Base-by-base conservation (phyloP, 108 stramenopile species). In the Skeletonema marinoi region DNA sequence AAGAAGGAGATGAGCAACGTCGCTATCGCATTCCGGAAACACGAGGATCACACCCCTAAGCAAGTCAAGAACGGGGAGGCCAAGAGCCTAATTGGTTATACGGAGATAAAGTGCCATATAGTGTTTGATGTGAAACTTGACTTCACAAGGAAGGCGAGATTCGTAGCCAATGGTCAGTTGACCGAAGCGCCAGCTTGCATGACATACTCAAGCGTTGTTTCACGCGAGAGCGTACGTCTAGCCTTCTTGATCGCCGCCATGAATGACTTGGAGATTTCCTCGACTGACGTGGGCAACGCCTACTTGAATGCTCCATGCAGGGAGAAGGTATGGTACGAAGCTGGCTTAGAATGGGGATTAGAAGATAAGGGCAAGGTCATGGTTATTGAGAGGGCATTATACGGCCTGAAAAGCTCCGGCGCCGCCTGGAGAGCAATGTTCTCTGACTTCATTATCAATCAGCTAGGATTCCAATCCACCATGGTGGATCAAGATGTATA, bases 131-230 rank as follows among this genome's bases (percentile, higher is more conserved):
- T 88, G 32, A 88, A 89, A 64, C 72, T 82, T 72, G 72, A 66
- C 16, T 80, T 85, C 19, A 76, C 73, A 0, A 31, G 86, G 38
- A 63, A 87, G 42, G 80, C 83, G 14, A 44, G 80, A 8, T 75
- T 63, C 33, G 77, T 69, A 1, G 85, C 81, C 9, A 50, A 35
- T 0, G 81, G 81, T 2, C 61, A 73, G 31, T 42, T 25, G 16
- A 73, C 79, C 0, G 80, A 80, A 1, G 51, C 75, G 3, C 81
- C 84, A 1, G 25, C 68, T 14, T 39, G 59, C 4, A 65, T 80
- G 11, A 90, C 87, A 0, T 86, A 87, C 70, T 73, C 84, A 4
- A 86, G 83, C 60, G 88, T 87, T 11, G 88, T 89, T 0, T 75
- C 81, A 29, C 21, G 84, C 1, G 83, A 86, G 6, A 86, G 84